Evolutionary conservation across 805 yeast species (phyloP).

Genomic region (Suhomyces emberorum): DNA sequence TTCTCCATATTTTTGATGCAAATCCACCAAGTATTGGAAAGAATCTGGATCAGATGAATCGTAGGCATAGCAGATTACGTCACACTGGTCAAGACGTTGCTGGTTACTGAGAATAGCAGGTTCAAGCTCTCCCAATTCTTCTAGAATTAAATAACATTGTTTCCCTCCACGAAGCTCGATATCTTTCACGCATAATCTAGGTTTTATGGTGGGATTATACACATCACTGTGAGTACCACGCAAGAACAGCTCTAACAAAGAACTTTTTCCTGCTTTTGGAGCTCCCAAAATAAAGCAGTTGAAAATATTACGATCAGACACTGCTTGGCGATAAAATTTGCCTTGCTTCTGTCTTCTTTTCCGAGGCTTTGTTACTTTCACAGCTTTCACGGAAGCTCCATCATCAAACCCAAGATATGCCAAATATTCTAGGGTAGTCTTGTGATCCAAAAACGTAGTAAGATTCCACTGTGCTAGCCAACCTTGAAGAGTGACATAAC

Average conservation of each 20-base stretch:
- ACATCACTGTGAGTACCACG: constrained; percentile 66
- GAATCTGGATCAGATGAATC: constrained; percentile 97
- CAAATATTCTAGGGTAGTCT: constrained; percentile 80
- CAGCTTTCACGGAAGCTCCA: constrained; percentile 37
- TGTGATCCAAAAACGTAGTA: constrained; percentile 85
- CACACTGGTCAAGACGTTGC: constrained; percentile 74
- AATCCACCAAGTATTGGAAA: constrained; percentile 73
- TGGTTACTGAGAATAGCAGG: constrained; percentile 75
- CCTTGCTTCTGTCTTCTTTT: constrained; percentile 67
- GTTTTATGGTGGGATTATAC: constrained; percentile 79
- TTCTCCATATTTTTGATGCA: constrained; percentile 57
- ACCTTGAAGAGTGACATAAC: constrained; percentile 89
- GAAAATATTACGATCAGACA: constrained; percentile 84
- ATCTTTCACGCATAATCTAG: constrained; percentile 83
- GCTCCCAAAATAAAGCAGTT: constrained; percentile 88
- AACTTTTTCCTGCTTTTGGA: constrained; percentile 81
- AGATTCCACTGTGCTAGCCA: constrained; percentile 99
- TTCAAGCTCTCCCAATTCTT: constrained; percentile 86
- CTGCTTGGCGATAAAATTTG: constrained; percentile 58
- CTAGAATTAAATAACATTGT: constrained; percentile 87
- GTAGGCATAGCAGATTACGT: constrained; percentile 83
- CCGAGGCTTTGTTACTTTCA: constrained; percentile 81
- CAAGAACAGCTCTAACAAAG: constrained; percentile 77
- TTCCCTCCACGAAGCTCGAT: constrained; percentile 93
- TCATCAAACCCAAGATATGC: constrained; percentile 87